Base-by-base conservation (phyloP, 2,329 filamentous ascomycete genomes). In the Neoarthrinium moseri region DNA sequence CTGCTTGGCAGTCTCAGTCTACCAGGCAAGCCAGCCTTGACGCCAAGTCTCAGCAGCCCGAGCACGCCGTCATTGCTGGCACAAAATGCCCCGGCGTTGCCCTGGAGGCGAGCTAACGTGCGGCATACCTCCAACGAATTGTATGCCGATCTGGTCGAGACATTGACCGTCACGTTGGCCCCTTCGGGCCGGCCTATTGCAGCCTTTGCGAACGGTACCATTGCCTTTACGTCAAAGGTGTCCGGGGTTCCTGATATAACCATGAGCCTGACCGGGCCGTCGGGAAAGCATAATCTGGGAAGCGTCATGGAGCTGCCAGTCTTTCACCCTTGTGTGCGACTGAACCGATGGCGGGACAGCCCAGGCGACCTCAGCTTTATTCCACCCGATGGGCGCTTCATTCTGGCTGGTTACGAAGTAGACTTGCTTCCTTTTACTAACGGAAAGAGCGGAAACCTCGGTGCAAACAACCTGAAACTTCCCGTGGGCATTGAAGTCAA, bases 71-170 rank as follows among this genome's bases (percentile, higher is more conserved):
- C 71, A 6, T 59, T 78, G 6, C 50, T 70, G 12, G 54, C 71
- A 15, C 64, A 73, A 13, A 78, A 73, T 54, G 72, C 72, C 1
- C 74, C 79, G 1, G 75, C 81, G 6, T 59, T 97, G 32, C 91
- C 91, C 2, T 99, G 94, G 94, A 82, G 94, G 51, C 79, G 91
- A 50, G 83, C 89, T 30, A 96, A 96, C 59, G 94, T 99, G 43
- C 81, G 91, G 13, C 94, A 99, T 66, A 97, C 92, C 4, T 95
- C 89, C 45, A 99, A 97, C 67, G 94, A 99, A 67, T 77, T 99
- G 55, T 97, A 97, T 64, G 92, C 96, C 47, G 94, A 99, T 64
- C 83, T 99, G 11, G 83, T 99, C 50, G 94, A 99, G 71, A 90
- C 89, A 2, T 74, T 99, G 0, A 82, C 84, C 1, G 89, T 96